Evolutionary conservation across 441 rosid species (phyloP).

Genomic region (Syzygium syzygioides): DNA sequence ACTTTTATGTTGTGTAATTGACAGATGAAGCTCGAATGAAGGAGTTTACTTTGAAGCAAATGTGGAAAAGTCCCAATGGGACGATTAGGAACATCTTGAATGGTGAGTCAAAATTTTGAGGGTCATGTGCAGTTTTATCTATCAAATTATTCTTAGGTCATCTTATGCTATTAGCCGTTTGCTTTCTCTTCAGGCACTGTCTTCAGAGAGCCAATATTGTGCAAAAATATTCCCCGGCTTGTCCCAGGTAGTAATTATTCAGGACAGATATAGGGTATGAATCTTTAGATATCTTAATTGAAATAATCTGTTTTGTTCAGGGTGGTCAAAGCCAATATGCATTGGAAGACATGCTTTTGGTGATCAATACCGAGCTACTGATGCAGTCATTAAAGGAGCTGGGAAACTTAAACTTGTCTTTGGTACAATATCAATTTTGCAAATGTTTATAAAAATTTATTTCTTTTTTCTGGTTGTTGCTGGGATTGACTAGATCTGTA

Average conservation of each 20-base stretch:
- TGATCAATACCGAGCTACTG: conserved; percentile 91
- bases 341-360: conserved; percentile 98
- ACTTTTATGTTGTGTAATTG: neutral
- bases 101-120: conserved; percentile 31
- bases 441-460: neutral
- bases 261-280: neutral
- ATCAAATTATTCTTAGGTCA: neutral
- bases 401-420: conserved; percentile 77
- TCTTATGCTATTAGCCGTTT: neutral
- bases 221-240: conserved; percentile 75
- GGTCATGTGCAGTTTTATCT: conserved; percentile 1
- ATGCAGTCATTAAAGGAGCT: conserved; percentile 51
- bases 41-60: conserved; percentile 71
- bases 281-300: conserved; percentile 5
- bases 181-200: conserved; percentile 62
- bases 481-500: neutral
- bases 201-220: conserved; percentile 87
- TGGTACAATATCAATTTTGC: conserved; percentile 33
- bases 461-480: neutral
- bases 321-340: conserved; percentile 96
- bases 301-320: conserved; percentile 19
- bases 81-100: conserved; percentile 87
- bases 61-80: conserved; percentile 98
- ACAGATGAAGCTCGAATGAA: conserved; percentile 81
- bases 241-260: conserved; percentile 50